Base-by-base conservation (phyloP, 2,329 filamentous ascomycete genomes). In the Xylaria sp. region DNA sequence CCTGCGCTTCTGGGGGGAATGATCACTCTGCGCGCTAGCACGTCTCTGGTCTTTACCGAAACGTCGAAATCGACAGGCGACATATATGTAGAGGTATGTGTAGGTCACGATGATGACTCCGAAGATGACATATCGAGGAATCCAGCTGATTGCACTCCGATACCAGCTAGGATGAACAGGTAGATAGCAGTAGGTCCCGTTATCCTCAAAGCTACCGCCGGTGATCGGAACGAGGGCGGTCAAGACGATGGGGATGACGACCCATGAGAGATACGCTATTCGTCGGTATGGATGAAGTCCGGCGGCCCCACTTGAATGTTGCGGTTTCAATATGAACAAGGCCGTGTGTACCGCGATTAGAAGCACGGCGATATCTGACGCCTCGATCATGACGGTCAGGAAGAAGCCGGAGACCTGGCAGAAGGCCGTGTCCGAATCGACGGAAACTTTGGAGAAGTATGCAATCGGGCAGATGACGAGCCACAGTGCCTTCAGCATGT, bases 281-380 rank as follows among this genome's bases (percentile, higher is more conserved):
- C 80, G 75, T 3, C 88, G 82, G 59, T 87, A 87, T 1, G 83
- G 84, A 66, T 90, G 90, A 0, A 93, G 77, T 0, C 89, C 89
- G 42, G 85, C 83, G 55, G 82, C 76, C 2, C 82, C 79, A 13
- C 74, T 72, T 1, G 69, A 66, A 20, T 68, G 63, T 39, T 67
- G 68, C 0, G 85, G 83, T 19, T 81, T 79, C 61, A 91, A 86
- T 48, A 93, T 87, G 69, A 88, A 89, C 9, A 91, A 72, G 2
- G 83, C 84, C 45, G 87, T 88, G 67, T 93, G 90, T 7, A 91
- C 66, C 17, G 89, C 86, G 63, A 93, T 90, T 52, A 90, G 78
- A 13, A 91, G 76, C 16, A 91, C 85, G 8, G 88, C 83, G 50
- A 88, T 78, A 65, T 93, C 89, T 74, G 84, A 85, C 24, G 85